Conservation (phyloP, 2,329 filamentous ascomycete genomes). For the Stagonosporopsis tanaceti region DNA sequence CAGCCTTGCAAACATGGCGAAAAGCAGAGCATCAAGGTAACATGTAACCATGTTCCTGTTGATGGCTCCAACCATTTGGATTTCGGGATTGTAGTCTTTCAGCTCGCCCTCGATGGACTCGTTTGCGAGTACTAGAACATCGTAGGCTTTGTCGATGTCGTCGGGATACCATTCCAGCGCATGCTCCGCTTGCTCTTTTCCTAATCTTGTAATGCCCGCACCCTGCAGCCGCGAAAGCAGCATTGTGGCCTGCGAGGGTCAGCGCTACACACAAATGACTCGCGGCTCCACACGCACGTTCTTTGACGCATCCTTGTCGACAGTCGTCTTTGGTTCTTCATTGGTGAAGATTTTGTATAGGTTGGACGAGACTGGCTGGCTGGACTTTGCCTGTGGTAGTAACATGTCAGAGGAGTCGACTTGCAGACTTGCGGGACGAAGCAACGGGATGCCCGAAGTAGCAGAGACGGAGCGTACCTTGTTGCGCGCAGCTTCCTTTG, state of each 20-base stretch:
- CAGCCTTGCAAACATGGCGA: constrained; percentile 92
- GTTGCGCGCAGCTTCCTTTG: constrained; percentile 38
- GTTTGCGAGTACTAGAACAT: constrained; percentile 79
- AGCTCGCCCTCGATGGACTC: constrained; percentile 83
- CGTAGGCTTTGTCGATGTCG: constrained; percentile 76
- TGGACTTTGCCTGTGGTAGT: constrained; percentile 35
- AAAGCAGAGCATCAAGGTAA: constrained; percentile 88
- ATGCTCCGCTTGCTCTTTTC: constrained; percentile 69
- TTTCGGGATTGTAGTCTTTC: constrained; percentile 73
- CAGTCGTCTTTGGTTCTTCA: constrained; percentile 59
- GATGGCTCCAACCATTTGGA: constrained; percentile 81
- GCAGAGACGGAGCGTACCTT: constrained; percentile 44
- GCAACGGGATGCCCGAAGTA: not conserved
- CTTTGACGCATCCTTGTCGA: constrained; percentile 65
- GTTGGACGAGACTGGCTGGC: constrained; percentile 48
- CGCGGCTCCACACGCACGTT: constrained; percentile 45
- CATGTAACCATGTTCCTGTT: constrained; percentile 91
- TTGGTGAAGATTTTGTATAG: constrained; percentile 72
- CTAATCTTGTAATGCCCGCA: constrained; percentile 63
- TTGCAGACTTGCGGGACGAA: not conserved
- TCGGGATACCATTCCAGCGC: constrained; percentile 71
- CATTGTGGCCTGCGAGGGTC: constrained; percentile 56
- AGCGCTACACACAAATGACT: not conserved
- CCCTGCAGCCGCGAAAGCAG: constrained; percentile 62
- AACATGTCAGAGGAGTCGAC: constrained; percentile 37